Evolutionary conservation across 2,329 filamentous ascomycete genomes (phyloP), one percentile per base, ranked within the genome.

Genomic region (Aspergillus arachidicola): DNA sequence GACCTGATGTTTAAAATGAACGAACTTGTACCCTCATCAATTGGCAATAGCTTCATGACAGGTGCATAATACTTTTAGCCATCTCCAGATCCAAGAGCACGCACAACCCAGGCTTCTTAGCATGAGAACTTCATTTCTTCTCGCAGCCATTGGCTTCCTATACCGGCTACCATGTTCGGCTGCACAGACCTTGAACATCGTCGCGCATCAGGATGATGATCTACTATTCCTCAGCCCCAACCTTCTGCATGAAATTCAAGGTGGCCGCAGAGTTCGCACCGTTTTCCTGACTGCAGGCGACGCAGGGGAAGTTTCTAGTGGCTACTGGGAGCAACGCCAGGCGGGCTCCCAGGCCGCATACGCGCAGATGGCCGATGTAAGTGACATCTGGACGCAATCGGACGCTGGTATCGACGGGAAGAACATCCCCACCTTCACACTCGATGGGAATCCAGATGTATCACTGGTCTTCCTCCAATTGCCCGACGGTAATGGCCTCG

Each of bases 191-290:
- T 38, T 60, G 23, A 56, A 59, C 50, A 50, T 62, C 30, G 41
- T 56, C 50, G 60, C 60, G 4, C 60, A 62, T 32, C 48, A 62
- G 36, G 60, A 62, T 16, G 60, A 62, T 34, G 60, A 62, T 21
- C 60, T 62, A 21, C 56, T 62, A 26, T 62, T 62, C 26, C 2
- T 58, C 14, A 59, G 48, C n/a, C 48, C 60, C 14, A 21, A 58
- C 2, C 4, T 59, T 11, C 34, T 56, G 16, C 48, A 59, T 4
- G 32, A 36, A 6, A 56, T 62, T 16, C 12, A 34, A 4, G 16
- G 21, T 5, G 50, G 32, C 21, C 43, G 36, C 6, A 19, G 11
- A 16, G 36, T 62, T 23, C 51, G 51, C 51, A 36, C 51, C 2
- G 32, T 55, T 7, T 55, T 55, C 34, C n/a, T 55, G 5, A 55